Percentiles rank a stretch among this genome's conserved stretches.
Conservation (phyloP, 306 rosid species). For the Dryas octopetala region DNA sequence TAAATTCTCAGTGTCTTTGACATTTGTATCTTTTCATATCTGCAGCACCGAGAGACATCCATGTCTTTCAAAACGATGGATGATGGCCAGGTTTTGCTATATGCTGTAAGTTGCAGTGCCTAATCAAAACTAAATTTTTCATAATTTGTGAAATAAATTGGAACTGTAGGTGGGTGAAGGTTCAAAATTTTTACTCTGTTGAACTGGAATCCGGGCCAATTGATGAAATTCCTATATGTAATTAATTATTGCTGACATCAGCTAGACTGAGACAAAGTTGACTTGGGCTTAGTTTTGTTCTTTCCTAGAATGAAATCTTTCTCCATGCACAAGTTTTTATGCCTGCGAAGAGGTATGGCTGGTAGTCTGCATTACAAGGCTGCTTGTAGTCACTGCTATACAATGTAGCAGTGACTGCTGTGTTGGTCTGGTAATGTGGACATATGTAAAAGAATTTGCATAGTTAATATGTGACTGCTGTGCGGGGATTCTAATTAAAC, state of each 20-base stretch:
- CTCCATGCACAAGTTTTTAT: background rate
- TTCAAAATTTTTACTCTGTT: background rate
- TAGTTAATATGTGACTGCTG: background rate
- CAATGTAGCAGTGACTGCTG: too few species aligned
- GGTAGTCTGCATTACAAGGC: background rate
- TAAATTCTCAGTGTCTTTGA: slow-evolving; percentile 19
- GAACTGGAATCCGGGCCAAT: background rate
- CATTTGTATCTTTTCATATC: slow-evolving; percentile 22
- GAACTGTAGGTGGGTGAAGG: background rate
- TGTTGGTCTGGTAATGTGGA: background rate
- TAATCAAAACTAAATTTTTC: background rate
- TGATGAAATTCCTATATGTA: background rate
- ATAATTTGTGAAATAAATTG: background rate
- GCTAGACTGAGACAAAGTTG: background rate
- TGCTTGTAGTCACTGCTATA: background rate
- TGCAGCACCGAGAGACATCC: slow-evolving; percentile 98
- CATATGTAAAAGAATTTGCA: background rate
- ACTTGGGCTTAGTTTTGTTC: background rate
- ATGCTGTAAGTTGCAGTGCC: slow-evolving; percentile 56
- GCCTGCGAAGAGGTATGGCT: background rate
- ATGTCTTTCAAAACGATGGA: slow-evolving; percentile 97
- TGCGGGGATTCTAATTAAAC: background rate
- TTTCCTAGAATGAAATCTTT: background rate
- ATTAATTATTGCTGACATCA: background rate
- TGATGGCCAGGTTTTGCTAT: slow-evolving; percentile 89